Conservation (phyloP, 768 basidiomycete species). For the Dioszegia hungarica region DNA sequence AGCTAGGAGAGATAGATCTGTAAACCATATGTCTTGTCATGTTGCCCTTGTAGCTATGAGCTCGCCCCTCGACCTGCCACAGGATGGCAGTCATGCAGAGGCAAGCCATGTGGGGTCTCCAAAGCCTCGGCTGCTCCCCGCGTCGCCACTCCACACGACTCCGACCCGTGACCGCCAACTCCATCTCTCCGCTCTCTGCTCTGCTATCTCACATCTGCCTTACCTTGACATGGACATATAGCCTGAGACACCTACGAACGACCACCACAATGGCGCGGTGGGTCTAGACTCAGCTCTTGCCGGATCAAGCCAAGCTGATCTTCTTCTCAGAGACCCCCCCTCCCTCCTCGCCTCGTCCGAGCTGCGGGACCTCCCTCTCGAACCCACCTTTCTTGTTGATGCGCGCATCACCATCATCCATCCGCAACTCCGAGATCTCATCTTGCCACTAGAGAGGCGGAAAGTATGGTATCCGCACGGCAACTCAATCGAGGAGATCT, state of each 20-base stretch:
- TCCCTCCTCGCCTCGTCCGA: slow-evolving; percentile 24
- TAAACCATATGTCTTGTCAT: too few relatives aligned
- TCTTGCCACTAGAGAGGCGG: slow-evolving; percentile 64
- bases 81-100: too few relatives aligned
- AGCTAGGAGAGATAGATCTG: too few relatives aligned
- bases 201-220: too few relatives aligned
- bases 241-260: background rate
- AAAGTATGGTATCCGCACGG: slow-evolving; percentile 23
- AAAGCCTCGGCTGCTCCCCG: too few relatives aligned
- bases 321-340: slow-evolving; percentile 19
- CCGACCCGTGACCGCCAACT: too few relatives aligned
- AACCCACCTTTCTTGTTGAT: slow-evolving; percentile 22
- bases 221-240: background rate
- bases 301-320: background rate
- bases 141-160: too few relatives aligned
- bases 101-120: too few relatives aligned
- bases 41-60: too few relatives aligned
- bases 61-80: too few relatives aligned
- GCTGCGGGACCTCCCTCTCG: slow-evolving; percentile 30
- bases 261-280: background rate
- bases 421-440: slow-evolving; percentile 67
- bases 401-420: slow-evolving; percentile 44
- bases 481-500: slow-evolving; percentile 12
- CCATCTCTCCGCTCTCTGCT: too few relatives aligned
- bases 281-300: background rate